Percentiles rank a stretch among this genome's conserved stretches.
Conservation (phyloP, 1,284 basidiomycete genomes). For the Cryptococcus sp. region DNA sequence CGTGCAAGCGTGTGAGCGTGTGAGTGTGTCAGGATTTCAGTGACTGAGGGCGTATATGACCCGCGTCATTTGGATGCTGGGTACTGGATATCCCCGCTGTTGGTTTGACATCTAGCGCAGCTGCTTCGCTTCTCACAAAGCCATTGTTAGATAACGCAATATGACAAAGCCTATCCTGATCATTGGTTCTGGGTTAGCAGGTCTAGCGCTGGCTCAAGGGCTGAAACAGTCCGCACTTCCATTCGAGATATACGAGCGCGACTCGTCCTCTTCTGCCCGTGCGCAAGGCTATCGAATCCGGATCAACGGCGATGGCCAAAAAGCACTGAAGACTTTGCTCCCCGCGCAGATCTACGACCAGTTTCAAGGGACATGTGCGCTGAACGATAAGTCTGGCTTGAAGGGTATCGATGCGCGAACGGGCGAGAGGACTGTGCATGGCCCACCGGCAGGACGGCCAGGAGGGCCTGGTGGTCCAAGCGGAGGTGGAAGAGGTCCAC, state of each 20-base stretch:
- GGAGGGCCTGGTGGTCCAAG: not conserved
- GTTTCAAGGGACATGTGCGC: slow-evolving; percentile 12
- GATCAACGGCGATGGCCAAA: slow-evolving; percentile 3
- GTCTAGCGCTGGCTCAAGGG: slow-evolving; percentile 50
- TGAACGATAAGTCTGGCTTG: too few relatives aligned
- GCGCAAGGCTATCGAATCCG: slow-evolving; percentile 24
- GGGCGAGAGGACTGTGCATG: slow-evolving; percentile 6
- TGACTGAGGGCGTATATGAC: too few relatives aligned
- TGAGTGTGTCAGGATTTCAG: too few relatives aligned
- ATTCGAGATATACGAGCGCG: slow-evolving; percentile 19
- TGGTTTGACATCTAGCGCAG: too few relatives aligned
- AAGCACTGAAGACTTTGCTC: slow-evolving; percentile 4
- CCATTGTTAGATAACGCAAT: too few relatives aligned
- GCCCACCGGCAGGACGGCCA: not conserved
- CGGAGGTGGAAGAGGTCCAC: not conserved
- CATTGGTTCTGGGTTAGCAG: slow-evolving; percentile 49
- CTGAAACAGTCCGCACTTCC: slow-evolving; percentile 28
- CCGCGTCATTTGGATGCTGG: too few relatives aligned
- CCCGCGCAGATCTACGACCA: slow-evolving; percentile 1
- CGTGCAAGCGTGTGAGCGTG: too few relatives aligned
- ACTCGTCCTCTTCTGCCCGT: slow-evolving; percentile 2
- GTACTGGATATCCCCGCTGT: too few relatives aligned
- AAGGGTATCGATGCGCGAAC: not conserved
- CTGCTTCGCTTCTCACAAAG: too few relatives aligned
- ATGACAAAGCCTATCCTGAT: slow-evolving; percentile 27